A percentile compares a stretch with the other conserved stretches of the same genome.
Conservation (phyloP, 257 asterid species). For the Plantago ovata region DNA sequence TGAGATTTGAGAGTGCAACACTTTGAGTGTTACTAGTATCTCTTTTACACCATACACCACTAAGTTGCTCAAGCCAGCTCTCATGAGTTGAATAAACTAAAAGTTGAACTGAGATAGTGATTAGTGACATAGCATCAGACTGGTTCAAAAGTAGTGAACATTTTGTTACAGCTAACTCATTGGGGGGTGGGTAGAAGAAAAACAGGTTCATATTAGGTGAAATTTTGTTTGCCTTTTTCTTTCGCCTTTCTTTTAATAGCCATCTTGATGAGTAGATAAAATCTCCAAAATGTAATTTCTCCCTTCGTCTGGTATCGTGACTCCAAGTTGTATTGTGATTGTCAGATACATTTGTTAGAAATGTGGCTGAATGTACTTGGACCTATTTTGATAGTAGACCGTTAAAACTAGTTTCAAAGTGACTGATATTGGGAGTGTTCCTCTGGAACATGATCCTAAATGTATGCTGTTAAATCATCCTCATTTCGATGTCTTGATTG, state of each 20-base stretch:
- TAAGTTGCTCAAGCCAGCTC: neutral
- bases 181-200: neutral
- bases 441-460: slow-evolving; percentile 27
- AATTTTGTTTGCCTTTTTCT: too few species aligned
- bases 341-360: too few species aligned
- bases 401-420: slow-evolving; percentile 2
- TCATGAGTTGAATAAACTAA: neutral
- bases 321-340: too few species aligned
- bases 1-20: neutral
- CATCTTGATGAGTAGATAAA: too few species aligned
- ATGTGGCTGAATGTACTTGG: too few species aligned
- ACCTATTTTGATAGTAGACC: too few species aligned
- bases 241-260: too few species aligned
- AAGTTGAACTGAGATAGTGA: neutral
- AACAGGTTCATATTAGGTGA: too few species aligned
- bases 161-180: neutral
- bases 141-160: neutral
- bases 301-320: too few species aligned
- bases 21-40: too few species aligned
- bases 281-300: too few species aligned
- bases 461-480: slow-evolving; percentile 17
- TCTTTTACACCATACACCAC: neutral
- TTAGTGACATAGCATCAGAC: neutral
- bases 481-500: neutral
- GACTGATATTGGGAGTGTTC: slow-evolving; percentile 4